Conservation (phyloP, 768 basidiomycete species). For the Tylopilus felleus region DNA sequence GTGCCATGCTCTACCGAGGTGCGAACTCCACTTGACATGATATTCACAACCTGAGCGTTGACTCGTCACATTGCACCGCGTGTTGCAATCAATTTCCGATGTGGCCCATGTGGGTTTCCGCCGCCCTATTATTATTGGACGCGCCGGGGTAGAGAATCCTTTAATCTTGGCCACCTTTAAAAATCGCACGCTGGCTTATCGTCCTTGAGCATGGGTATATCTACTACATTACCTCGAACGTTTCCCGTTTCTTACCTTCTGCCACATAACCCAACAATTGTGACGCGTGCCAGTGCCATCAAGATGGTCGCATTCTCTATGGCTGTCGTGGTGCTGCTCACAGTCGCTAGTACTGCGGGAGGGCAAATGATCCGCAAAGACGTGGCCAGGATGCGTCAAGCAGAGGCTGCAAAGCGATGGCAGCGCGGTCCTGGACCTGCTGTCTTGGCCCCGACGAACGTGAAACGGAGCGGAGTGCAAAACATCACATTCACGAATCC, state of each 20-base stretch:
- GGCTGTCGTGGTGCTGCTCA: slow-evolving; percentile 9
- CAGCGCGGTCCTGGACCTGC: slow-evolving; percentile 4
- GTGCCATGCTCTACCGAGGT: too few species aligned
- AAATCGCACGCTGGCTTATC: background rate
- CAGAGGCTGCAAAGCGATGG: slow-evolving; percentile 47
- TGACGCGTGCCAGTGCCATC: background rate
- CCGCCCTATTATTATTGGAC: too few species aligned
- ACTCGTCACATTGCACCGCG: too few species aligned
- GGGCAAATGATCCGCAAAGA: slow-evolving; percentile 34
- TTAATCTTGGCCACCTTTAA: too few species aligned
- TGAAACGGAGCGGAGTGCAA: slow-evolving; percentile 34
- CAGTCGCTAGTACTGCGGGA: background rate
- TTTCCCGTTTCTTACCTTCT: background rate
- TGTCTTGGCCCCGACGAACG: background rate
- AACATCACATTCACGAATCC: slow-evolving; percentile 74
- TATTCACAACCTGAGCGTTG: too few species aligned
- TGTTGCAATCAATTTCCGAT: too few species aligned
- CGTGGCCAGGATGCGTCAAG: slow-evolving; percentile 44
- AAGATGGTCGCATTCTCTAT: slow-evolving; percentile 15
- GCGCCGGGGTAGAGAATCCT: too few species aligned
- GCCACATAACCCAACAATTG: background rate
- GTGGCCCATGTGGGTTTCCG: too few species aligned
- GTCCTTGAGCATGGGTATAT: background rate
- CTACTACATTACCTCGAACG: background rate
- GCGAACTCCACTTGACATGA: too few species aligned